Evolutionary conservation across 305 asterid genomes (phyloP).

Genomic region (Fraxinus floribunda): DNA sequence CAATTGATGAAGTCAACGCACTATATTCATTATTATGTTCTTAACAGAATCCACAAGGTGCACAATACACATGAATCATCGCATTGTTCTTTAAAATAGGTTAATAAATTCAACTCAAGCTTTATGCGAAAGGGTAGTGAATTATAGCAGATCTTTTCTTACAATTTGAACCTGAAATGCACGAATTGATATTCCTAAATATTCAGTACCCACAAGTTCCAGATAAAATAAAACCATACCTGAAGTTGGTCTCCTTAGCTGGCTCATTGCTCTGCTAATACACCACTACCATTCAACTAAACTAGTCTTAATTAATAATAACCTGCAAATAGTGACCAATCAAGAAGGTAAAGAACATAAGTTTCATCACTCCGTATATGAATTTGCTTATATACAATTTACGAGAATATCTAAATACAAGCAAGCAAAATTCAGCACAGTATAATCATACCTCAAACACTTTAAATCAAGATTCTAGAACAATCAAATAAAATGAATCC

Average conservation of each 20-base stretch:
- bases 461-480: neutral
- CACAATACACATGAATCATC: slow-evolving; percentile 1
- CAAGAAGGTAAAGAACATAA: slow-evolving; percentile 10
- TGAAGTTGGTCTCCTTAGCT: slow-evolving; percentile 58
- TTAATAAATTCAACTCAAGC: neutral
- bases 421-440: neutral
- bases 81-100: neutral
- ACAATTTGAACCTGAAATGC: neutral
- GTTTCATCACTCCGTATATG: neutral
- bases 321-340: slow-evolving; percentile 31
- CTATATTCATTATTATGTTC: neutral
- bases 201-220: neutral
- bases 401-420: neutral
- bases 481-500: neutral
- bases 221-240: slow-evolving; percentile 37
- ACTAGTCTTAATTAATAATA: slow-evolving; percentile 22
- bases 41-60: neutral
- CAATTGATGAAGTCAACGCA: neutral
- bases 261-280: slow-evolving; percentile 56
- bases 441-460: neutral
- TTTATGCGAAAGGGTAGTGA: neutral
- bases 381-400: neutral
- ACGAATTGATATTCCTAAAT: neutral
- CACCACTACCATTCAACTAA: slow-evolving; percentile 43
- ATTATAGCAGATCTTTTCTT: neutral